Base-by-base conservation (phyloP, 192 early-diverging fungal genomes). In the Mortierella hygrophila region DNA sequence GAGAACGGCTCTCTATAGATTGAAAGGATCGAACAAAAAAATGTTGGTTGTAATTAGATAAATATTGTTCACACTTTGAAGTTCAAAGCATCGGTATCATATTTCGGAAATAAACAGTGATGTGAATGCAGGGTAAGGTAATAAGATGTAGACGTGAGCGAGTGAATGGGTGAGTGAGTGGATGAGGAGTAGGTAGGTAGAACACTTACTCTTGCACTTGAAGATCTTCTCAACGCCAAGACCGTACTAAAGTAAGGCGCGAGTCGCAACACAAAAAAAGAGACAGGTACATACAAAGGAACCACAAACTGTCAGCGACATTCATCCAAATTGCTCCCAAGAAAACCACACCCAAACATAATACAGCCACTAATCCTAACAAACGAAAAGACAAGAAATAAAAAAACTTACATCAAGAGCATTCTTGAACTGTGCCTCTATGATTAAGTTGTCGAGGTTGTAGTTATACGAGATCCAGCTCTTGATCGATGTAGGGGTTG, bases 361-460 rank as follows among this genome's bases (percentile, higher is more conserved):
- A 20, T 11, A 72, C 42, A 6, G 26, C 16, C 10, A 20, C 0
- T 32, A 11, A 41, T 6, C 42, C 15, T 52, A 10, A n/a, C 4
- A 47, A 72, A 73, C 3, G 6, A 32, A 18, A 8, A 1, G 52
- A 11, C 23, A 72, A 32, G 16, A 15, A 47, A 32, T 3, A 52
- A 32, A 49, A 26, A 23, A 11, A 38, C 37, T 76, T 70, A 79
- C 78, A 41, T 79, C 72, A 15, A 79, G 26, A 21, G 78, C 78
- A 26, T 26, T 41, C 40, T 72, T 63, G 42, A 79, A 79, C 23
- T 47, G 40, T 4, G 37, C n/a, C 23, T 42, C 41, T 6, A 79
- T 72, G 32, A 32, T n/a, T 0, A 29, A 11, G 54, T 52, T 32
- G 37, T 79, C 70, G 11, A 79, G 46, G 3, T 29, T 29, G 26